phyloP scores from a whole-genome alignment of 495 filamentous ascomycete genomes.

The Pseudoneurospora amorphoporcata region DNA sequence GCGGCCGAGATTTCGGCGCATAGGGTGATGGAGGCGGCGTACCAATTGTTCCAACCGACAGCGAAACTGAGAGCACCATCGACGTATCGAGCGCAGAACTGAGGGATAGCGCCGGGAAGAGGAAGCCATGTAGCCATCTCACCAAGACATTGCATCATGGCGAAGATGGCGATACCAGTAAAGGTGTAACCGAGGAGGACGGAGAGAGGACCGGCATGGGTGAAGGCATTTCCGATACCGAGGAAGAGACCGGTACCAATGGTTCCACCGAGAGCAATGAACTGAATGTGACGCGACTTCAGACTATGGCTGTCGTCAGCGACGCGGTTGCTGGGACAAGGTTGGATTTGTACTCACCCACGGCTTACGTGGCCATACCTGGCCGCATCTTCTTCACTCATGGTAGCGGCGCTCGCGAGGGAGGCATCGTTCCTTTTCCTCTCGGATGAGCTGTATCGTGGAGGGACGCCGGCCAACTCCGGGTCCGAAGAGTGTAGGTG shows the following conservation, averaged over 20 bases:
- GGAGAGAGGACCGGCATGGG: constrained; percentile 48
- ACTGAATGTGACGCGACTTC: constrained; percentile 44
- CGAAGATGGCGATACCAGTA: constrained; percentile 16
- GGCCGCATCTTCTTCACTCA: constrained; percentile 1
- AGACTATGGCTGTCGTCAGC: constrained; percentile 1
- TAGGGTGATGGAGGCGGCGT: constrained; percentile 21
- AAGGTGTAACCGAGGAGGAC: constrained; percentile 39
- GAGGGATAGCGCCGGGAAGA: constrained; percentile 33
- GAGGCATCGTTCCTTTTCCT: neutral
- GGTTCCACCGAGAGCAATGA: constrained; percentile 53
- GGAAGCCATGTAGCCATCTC: constrained; percentile 55
- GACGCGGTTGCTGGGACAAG: neutral
- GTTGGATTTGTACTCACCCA: constrained; percentile 2
- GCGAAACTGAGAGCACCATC: constrained; percentile 64
- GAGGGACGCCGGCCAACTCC: neutral
- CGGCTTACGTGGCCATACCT: constrained; percentile 5
- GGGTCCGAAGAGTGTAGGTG: neutral
- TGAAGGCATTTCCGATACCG: constrained; percentile 46
- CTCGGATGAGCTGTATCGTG: neutral
- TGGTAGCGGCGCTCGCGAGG: neutral
- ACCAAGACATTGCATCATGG: constrained; percentile 31
- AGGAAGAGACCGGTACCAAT: constrained; percentile 59
- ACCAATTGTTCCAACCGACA: constrained; percentile 55
- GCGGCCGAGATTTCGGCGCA: constrained; percentile 30
- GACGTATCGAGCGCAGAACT: constrained; percentile 60